phyloP scores from a whole-genome alignment of 768 basidiomycete genomes.

The Trametes cingulata region DNA sequence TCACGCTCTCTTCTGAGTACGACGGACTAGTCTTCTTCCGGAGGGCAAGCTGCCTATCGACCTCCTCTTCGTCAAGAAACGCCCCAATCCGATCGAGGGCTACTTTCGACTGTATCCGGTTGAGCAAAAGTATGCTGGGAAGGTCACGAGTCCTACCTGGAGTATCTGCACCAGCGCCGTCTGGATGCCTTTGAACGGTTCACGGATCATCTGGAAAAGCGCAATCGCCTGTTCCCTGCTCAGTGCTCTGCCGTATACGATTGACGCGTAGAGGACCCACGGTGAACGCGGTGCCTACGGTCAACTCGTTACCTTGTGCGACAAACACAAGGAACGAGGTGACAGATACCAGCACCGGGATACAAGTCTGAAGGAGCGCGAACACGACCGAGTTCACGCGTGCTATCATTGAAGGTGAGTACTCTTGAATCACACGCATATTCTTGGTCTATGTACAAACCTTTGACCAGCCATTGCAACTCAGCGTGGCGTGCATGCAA shows the following conservation, averaged over 20 bases:
- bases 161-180: constrained; percentile 77
- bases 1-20: constrained; percentile 29
- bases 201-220: constrained; percentile 81
- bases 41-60: constrained; percentile 57
- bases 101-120: constrained; percentile 46
- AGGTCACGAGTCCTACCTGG: constrained; percentile 37
- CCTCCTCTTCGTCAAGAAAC: constrained; percentile 64
- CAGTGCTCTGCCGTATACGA: neutral
- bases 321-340: constrained; percentile 78
- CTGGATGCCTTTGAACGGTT: constrained; percentile 81
- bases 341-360: constrained; percentile 79
- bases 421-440: too few species aligned
- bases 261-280: constrained; percentile 33
- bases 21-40: constrained; percentile 42
- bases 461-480: constrained; percentile 75
- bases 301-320: constrained; percentile 69
- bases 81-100: constrained; percentile 60
- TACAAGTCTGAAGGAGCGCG: constrained; percentile 67
- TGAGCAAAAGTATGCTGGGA: neutral
- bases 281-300: constrained; percentile 85
- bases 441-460: constrained; percentile 36
- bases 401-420: too few species aligned
- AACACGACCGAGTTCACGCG: constrained; percentile 76
- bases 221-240: constrained; percentile 59
- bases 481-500: constrained; percentile 67